These are phyloP conservation scores for Hortiboletus campestris DNA, from an alignment of 768 basidiomycete genomes.

Conservation along the genomic window DNA sequence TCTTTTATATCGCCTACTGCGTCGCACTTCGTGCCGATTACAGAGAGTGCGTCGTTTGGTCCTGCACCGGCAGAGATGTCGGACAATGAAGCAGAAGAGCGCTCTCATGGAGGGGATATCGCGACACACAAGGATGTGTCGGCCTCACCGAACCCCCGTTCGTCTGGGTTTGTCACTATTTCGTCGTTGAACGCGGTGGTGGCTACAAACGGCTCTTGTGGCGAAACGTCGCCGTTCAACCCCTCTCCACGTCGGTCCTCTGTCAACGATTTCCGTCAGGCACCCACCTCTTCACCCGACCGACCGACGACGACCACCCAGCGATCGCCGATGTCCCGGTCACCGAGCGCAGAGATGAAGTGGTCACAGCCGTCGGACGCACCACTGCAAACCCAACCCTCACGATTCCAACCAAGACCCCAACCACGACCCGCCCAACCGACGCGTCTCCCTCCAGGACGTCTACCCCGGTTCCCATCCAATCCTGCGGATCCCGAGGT, in stretches of 20 bases:
- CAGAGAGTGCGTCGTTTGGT: constrained; percentile 22
- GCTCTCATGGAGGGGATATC: constrained; percentile 1
- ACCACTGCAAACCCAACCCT: neutral
- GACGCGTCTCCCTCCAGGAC: constrained; percentile 22
- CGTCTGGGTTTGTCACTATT: constrained; percentile 73
- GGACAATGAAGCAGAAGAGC: neutral
- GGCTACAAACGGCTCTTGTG: neutral
- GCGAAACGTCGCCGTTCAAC: constrained; percentile 6
- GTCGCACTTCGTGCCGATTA: constrained; percentile 29
- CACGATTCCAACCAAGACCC: neutral
- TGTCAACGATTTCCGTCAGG: constrained; percentile 18
- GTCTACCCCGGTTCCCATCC: constrained; percentile 34
- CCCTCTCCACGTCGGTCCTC: constrained; percentile 21
- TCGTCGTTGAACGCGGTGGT: constrained; percentile 43
- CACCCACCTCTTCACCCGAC: neutral
- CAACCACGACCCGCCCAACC: neutral
- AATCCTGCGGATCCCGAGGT: constrained; percentile 46
- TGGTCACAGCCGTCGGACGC: neutral
- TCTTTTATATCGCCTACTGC: constrained; percentile 34
- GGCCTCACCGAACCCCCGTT: constrained; percentile 63
- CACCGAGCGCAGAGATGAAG: constrained; percentile 17
- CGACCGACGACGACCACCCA: neutral
- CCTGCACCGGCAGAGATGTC: constrained; percentile 9
- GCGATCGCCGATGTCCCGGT: constrained; percentile 4
- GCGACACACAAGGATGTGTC: constrained; percentile 23